Percentiles rank a stretch among this genome's conserved stretches.
These are phyloP conservation scores for Sporothrix sp. DNA, from an alignment of 2,329 filamentous ascomycete species.

Conservation along the genomic window DNA sequence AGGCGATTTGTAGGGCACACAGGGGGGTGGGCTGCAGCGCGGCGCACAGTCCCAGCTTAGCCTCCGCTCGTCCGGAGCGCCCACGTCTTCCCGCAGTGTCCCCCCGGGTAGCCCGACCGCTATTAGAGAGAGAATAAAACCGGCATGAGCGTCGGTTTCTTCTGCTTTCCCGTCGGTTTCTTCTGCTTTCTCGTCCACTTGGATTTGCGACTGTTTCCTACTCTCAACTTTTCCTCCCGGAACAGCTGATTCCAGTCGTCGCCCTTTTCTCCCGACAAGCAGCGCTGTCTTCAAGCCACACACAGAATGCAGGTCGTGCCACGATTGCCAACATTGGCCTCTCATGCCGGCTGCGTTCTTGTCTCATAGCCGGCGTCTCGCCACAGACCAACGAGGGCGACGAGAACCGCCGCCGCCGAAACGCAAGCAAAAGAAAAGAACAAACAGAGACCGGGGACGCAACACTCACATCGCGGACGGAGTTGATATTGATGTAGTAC, in stretches of 20 bases:
- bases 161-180: no score
- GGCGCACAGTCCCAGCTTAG: constrained; percentile 29
- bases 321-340: neutral
- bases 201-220: neutral
- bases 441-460: constrained; percentile 2
- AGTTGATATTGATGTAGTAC: constrained; percentile 99
- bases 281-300: neutral
- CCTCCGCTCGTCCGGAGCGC: constrained; percentile 34
- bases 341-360: neutral
- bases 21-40: constrained; percentile 17
- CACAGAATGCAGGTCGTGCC: neutral
- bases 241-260: no score
- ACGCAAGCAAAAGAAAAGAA: neutral
- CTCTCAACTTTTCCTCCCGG: no score
- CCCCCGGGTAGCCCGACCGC: neutral
- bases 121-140: neutral
- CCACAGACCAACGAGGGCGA: neutral
- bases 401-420: neutral
- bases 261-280: neutral
- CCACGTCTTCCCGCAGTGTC: neutral
- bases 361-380: neutral
- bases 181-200: neutral
- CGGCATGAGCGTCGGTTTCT: neutral
- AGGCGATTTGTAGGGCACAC: neutral
- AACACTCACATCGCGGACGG: constrained; percentile 88